Evolutionary conservation across 2,329 filamentous ascomycete genomes (phyloP).

Genomic region (Coleophoma eucalyptorum): DNA sequence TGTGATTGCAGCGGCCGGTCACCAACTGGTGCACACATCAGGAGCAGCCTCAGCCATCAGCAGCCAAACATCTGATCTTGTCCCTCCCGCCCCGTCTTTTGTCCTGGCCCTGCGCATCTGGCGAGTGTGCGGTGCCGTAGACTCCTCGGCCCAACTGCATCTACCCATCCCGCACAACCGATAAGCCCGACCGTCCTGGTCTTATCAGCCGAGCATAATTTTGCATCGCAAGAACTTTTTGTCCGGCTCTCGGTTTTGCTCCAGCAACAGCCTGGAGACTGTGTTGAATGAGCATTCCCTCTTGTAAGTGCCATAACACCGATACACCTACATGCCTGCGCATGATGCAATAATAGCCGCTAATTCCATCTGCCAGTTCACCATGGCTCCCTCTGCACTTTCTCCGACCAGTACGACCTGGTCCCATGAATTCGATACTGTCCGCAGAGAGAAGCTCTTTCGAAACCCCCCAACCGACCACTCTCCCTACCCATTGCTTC

Average conservation of each 20-base stretch:
- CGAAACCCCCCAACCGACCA: conserved; percentile 81
- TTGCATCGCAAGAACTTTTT: neutral
- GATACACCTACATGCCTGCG: neutral
- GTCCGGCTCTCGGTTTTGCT: neutral
- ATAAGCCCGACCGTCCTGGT: too few relatives aligned
- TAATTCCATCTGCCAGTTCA: neutral
- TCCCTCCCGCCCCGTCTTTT: too few relatives aligned
- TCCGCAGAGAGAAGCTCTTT: conserved; percentile 85
- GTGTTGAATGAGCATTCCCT: neutral
- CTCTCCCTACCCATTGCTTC: conserved; percentile 82
- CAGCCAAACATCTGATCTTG: too few relatives aligned
- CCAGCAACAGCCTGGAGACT: neutral
- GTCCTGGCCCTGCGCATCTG: too few relatives aligned
- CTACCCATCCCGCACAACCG: neutral
- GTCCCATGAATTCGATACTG: conserved; percentile 82
- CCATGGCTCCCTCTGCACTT: conserved; percentile 11
- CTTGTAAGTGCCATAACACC: neutral
- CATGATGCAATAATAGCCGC: neutral
- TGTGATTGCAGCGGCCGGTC: neutral
- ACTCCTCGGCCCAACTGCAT: too few relatives aligned
- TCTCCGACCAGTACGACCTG: conserved; percentile 63
- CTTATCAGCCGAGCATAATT: neutral
- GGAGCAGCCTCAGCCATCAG: too few relatives aligned
- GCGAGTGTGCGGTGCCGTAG: too few relatives aligned
- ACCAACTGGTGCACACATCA: neutral